phyloP scores from a whole-genome alignment of 441 rosid genomes.

The Euphorbia celastroides region DNA sequence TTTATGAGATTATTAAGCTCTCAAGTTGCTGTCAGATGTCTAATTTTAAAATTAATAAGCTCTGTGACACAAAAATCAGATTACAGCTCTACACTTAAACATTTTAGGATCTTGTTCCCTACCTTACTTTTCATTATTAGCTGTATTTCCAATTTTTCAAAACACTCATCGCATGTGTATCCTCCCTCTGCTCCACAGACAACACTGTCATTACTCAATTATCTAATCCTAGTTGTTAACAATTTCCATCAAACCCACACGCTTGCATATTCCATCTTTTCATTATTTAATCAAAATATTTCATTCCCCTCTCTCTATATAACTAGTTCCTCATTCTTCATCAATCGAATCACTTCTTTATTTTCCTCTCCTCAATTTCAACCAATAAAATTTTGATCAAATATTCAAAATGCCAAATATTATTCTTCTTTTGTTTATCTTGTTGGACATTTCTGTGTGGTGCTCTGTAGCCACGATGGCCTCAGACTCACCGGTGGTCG shows the following conservation, averaged over 20 bases:
- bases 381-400: too few species aligned
- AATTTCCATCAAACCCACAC: constrained; percentile 39
- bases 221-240: constrained; percentile 18
- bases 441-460: constrained; percentile 24
- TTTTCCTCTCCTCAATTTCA: neutral
- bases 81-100: constrained; percentile 14
- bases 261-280: constrained; percentile 3
- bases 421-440: constrained; percentile 29
- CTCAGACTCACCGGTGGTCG: constrained; percentile 17
- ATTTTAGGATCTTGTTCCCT: constrained; percentile 34
- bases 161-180: constrained; percentile 23
- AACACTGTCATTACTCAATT: constrained; percentile 14
- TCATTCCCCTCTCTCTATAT: constrained; percentile 10
- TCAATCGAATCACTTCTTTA: constrained; percentile 3
- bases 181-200: constrained; percentile 25
- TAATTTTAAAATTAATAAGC: neutral
- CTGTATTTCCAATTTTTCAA: constrained; percentile 26
- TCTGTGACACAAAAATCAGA: neutral
- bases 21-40: constrained; percentile 1
- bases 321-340: neutral
- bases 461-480: constrained; percentile 26
- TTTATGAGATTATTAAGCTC: too few species aligned
- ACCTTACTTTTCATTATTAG: constrained; percentile 10
- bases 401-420: constrained; percentile 26
- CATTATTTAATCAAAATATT: neutral